Evolutionary conservation across 768 basidiomycete genomes (phyloP), one percentile per base, ranked within the genome.

Genomic region (Phlebiopsis flavidoalba): DNA sequence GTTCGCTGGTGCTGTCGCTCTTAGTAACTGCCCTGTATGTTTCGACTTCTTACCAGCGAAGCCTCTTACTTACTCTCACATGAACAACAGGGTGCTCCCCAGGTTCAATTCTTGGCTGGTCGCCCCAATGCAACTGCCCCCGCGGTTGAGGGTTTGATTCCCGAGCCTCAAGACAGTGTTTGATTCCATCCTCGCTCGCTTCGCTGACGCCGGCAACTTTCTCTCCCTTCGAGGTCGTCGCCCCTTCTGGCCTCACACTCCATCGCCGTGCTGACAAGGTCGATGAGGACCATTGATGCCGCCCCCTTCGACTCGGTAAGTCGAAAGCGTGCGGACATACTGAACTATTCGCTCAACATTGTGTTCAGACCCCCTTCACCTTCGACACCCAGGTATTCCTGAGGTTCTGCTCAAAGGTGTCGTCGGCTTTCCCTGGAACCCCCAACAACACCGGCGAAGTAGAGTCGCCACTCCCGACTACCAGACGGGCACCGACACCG

Each of bases 401-500:
- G 69, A 70, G 62, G 66, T 67, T n/a, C 59, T 66, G 57, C 65
- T 70, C 26, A 60, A 61, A 33, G 68, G 69, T n/a, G 37, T 37
- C n/a, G n/a, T n/a, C 35, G 60, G 58, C 24, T 70, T 68, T n/a
- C 62, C 62, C 65, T 51, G 77, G 79, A 14, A 70, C 70, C 15
- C 70, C 70, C 26, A 70, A 70, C 17, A 76, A 75, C 64, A 64
- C 69, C 26, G 79, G 78, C 46, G 77, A 80, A 61, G 75, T 75
- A 3, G 47, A 71, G 55, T 75, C 77, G 0, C 73, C 77, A 17
- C 67, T 80, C 37, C 63, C 61, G 15, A 8, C 33, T 14, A 26
- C 10, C 60, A n/a, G 17, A 6, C n/a, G n/a, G 60, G 60, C 37
- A 56, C 45, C 5, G 60, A 60, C 60, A 53, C 46, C 3, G 78